Evolutionary conservation across 179 eudicot species (phyloP).

Genomic region (Silene coronaria): DNA sequence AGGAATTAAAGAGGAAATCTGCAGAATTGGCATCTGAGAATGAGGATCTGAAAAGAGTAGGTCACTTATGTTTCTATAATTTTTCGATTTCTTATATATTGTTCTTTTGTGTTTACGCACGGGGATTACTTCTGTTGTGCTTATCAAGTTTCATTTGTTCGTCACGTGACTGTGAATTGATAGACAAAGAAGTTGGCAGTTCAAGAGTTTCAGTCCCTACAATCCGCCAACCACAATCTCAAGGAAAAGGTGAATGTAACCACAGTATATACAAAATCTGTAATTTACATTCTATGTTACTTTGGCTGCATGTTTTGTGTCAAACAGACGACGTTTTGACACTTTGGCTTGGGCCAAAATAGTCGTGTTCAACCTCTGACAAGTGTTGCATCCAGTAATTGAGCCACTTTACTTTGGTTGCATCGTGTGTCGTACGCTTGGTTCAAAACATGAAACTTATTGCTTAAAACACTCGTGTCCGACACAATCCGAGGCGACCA

Average conservation of each 20-base stretch:
- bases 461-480: no score
- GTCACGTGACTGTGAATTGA: background rate
- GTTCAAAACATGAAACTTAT: no score
- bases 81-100: background rate
- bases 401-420: background rate
- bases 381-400: background rate
- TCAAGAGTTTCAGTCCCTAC: conserved; percentile 32
- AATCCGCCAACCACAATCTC: conserved; percentile 18
- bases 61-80: background rate
- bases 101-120: background rate
- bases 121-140: background rate
- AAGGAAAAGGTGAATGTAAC: conserved; percentile 26
- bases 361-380: background rate
- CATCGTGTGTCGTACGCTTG: no score
- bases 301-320: background rate
- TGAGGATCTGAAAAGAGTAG: conserved; percentile 54
- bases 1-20: conserved; percentile 57
- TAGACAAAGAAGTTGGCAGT: conserved; percentile 54
- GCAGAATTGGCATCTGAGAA: conserved; percentile 51
- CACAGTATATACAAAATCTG: no score
- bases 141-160: background rate
- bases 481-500: no score
- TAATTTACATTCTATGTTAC: background rate
- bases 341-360: background rate
- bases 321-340: background rate